Base-by-base conservation (phyloP, 106 monocot species). In the Hemerocallis citrina region DNA sequence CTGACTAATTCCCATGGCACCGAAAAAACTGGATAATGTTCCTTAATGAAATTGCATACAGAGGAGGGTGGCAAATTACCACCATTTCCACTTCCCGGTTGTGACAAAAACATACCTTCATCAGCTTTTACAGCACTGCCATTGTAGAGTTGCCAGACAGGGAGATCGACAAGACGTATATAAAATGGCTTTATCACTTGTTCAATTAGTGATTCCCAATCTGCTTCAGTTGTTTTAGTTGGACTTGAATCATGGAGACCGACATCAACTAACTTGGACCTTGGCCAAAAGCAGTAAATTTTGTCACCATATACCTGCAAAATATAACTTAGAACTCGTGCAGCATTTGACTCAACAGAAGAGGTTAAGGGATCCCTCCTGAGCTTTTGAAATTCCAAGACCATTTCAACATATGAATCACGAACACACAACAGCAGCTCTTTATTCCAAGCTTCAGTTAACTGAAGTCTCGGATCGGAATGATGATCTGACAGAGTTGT, bases 21-120 rank as follows among this genome's bases (percentile, higher is more conserved):
- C 52, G 92, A 87, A 62, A 98, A 98, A 44, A 92, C 96, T 63
- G 96, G 96, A 73, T 98, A 98, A 62, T 82, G 92, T 57, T 98
- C 96, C 52, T 82, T 98, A 55, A 98, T 82, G 74, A 98, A 98
- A 75, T 67, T 92, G 66, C 79, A 98, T 63, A 98, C 96, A 43
- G 70, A 67, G 37, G 64, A 29, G 29, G 96, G 85, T 50, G 92
- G 96, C 44, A 85, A 69, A 44, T 79, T 65, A 62, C 67, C 70
- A 61, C 42, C 58, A 49, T 65, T 59, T 55, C 44, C 69, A 55
- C 27, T 74, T 21, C 62, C 70, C 24, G 72, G 71, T 66, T 95
- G 88, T 59, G 81, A 77, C 55, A 98, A 56, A 59, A 98, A 98
- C 96, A 98, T 98, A 33, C 96, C 96, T 71, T 92, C 91, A 59